Conservation (phyloP, 257 asterid genomes). For the Echium plantagineum region DNA sequence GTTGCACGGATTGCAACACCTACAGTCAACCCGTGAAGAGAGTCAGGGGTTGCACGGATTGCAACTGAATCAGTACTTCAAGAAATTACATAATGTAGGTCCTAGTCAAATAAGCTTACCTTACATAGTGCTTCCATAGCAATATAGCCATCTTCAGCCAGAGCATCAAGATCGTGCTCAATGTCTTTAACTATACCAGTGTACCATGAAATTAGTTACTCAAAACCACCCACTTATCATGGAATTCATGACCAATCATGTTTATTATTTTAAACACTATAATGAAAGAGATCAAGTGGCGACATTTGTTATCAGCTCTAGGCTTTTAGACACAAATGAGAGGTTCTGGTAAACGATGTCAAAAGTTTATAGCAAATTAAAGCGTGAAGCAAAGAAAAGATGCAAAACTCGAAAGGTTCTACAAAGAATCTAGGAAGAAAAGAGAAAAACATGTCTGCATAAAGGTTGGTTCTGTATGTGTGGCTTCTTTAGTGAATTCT, state of each 20-base stretch:
- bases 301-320: background rate
- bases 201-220: slow-evolving; percentile 9
- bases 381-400: too few relatives aligned
- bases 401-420: too few relatives aligned
- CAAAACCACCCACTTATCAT: background rate
- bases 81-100: background rate
- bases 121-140: slow-evolving; percentile 89
- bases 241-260: background rate
- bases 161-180: slow-evolving; percentile 84
- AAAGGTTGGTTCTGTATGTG: too few relatives aligned
- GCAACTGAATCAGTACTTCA: background rate
- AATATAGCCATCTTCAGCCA: slow-evolving; percentile 63
- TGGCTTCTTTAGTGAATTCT: too few relatives aligned
- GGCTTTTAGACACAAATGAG: background rate
- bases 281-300: background rate
- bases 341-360: too few relatives aligned
- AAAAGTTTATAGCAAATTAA: too few relatives aligned
- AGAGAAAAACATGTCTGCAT: too few relatives aligned
- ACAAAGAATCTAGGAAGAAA: too few relatives aligned
- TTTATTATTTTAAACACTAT: background rate
- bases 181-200: slow-evolving; percentile 58
- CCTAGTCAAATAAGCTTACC: slow-evolving; percentile 27
- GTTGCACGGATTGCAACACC: slow-evolving; percentile 79
- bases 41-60: slow-evolving; percentile 2
- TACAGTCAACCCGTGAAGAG: slow-evolving; percentile 24